A percentile compares a stretch with the other conserved stretches of the same genome.
Evolutionary conservation across 345 rosid genomes (phyloP).

Genomic region (Hypericum perforatum): DNA sequence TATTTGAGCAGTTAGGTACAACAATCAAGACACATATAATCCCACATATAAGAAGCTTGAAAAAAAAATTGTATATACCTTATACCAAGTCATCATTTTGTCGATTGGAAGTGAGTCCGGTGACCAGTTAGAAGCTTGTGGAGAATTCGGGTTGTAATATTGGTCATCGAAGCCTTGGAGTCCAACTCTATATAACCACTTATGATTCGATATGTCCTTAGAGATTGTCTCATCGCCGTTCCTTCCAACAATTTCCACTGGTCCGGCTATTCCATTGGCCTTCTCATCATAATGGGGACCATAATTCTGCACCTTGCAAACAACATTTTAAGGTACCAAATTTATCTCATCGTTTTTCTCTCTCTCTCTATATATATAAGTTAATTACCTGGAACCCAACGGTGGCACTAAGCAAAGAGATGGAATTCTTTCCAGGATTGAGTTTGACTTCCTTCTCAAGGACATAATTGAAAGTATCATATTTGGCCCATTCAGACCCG

Average conservation of each 20-base stretch:
- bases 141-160: too few species aligned
- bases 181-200: conserved; percentile 15
- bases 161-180: conserved; percentile 1
- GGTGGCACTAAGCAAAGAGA: conserved; percentile 14
- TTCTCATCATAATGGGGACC: conserved; percentile 5
- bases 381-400: conserved; percentile 11
- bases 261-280: conserved; percentile 6
- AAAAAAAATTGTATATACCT: conserved; percentile 4
- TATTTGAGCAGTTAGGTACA: too few species aligned
- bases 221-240: conserved; percentile 6
- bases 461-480: neutral
- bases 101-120: conserved; percentile 5
- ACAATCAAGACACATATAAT: too few species aligned
- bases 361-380: neutral
- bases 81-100: conserved; percentile 16
- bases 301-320: conserved; percentile 4
- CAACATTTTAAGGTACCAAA: too few species aligned
- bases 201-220: conserved; percentile 12
- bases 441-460: conserved; percentile 10
- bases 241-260: conserved; percentile 11
- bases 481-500: conserved; percentile 13
- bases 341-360: too few species aligned
- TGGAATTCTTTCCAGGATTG: conserved; percentile 7
- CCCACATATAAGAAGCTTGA: too few species aligned
- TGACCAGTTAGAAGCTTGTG: neutral